Evolutionary conservation across 225 moss, liverwort and hornwort genomes (phyloP), one percentile per base, ranked within the genome.

Genomic region (Asterella californica): DNA sequence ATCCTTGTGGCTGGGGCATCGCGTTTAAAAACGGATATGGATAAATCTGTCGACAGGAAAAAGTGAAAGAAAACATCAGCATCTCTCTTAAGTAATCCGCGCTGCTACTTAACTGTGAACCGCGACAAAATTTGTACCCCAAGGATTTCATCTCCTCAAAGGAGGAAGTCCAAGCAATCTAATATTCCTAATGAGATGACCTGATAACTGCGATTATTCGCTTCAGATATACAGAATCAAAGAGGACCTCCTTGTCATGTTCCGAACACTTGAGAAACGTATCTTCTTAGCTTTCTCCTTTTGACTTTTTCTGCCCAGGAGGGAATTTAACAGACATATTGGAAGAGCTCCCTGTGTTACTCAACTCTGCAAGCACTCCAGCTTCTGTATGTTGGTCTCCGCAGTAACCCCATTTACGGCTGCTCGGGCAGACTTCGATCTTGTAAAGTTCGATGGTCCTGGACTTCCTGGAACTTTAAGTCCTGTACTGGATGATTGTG

Each of bases 361-460:
- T n/a, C n/a, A n/a, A n/a, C n/a, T n/a, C n/a, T n/a, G n/a, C n/a
- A n/a, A n/a, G n/a, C n/a, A n/a, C n/a, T n/a, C n/a, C n/a, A n/a
- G n/a, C n/a, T n/a, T n/a, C n/a, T n/a, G n/a, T n/a, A n/a, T n/a
- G n/a, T n/a, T n/a, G n/a, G n/a, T n/a, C n/a, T n/a, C n/a, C n/a
- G n/a, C n/a, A n/a, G n/a, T n/a, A n/a, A n/a, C n/a, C n/a, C n/a
- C n/a, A n/a, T n/a, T 10, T 11, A 60, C 42, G 25, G 34, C 62
- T 50, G 27, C 62, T 57, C 76, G 70, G 8, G 74, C 75, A 62
- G 78, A 82, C 74, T 83, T 87, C 54, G 87, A 81, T n/a, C 75
- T 80, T 9, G 80, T 72, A 36, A 59, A 29, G 24, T 74, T 38
- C 49, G 72, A 24, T 64, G 80, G 73, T 33, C 32, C 70, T 52